Conservation (phyloP, 371 early-diverging fungal genomes). For the Mortierella sp. region DNA sequence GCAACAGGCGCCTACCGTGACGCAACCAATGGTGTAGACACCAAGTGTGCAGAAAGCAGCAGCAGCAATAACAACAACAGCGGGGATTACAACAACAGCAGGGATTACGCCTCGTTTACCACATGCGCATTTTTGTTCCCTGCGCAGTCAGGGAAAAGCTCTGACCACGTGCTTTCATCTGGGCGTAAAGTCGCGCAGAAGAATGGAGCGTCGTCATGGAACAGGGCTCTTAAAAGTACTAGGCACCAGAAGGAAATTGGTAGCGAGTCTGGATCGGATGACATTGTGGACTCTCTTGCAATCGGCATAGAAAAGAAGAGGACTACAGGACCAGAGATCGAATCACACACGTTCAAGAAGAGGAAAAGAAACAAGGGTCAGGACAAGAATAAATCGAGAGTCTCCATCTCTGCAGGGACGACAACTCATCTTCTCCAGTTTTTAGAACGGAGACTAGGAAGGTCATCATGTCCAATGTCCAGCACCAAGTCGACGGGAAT, state of each 20-base stretch:
- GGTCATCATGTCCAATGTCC: constrained; percentile 1
- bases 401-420: not conserved
- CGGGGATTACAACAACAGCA: not conserved
- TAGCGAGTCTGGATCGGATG: constrained; percentile 3
- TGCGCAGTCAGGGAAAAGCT: constrained; percentile 35
- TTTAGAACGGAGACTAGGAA: constrained; percentile 5
- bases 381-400: not conserved
- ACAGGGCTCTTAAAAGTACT: not conserved
- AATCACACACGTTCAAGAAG: constrained; percentile 5
- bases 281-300: constrained; percentile 6
- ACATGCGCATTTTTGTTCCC: constrained; percentile 7
- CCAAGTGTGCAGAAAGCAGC: not conserved
- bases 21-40: no score
- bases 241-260: not conserved
- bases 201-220: no score
- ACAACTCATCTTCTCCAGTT: constrained; percentile 9
- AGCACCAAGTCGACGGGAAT: not conserved
- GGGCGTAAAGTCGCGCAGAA: no score
- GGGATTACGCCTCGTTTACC: constrained; percentile 5
- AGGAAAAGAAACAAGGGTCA: constrained; percentile 13
- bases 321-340: not conserved
- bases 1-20: no score
- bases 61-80: constrained; percentile 2
- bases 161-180: no score
- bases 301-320: constrained; percentile 22